Conservation (phyloP, 345 rosid genomes). For the Citrus trifoliata region DNA sequence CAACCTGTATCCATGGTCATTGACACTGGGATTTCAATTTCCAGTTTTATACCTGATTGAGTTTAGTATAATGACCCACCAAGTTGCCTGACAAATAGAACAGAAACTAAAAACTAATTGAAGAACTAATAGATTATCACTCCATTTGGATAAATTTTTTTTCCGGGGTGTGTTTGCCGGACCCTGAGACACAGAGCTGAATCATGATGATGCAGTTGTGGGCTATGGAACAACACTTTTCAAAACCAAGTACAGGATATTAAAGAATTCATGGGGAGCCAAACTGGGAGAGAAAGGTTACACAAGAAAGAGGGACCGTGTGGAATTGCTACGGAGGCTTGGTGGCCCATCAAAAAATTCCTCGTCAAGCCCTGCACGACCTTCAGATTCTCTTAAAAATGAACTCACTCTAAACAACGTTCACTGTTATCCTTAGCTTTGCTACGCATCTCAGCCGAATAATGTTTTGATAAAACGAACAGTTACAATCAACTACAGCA, state of each 20-base stretch:
- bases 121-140: no score
- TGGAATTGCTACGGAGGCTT: conserved; percentile 67
- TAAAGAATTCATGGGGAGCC: conserved; percentile 66
- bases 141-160: not conserved
- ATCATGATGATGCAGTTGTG: conserved; percentile 63
- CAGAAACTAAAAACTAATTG: no score
- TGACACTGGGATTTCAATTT: conserved; percentile 67
- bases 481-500: not conserved
- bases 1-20: conserved; percentile 70
- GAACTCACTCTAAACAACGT: conserved; percentile 42
- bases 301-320: conserved; percentile 54
- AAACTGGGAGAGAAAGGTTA: conserved; percentile 78
- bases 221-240: conserved; percentile 69
- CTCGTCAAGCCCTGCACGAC: conserved; percentile 33
- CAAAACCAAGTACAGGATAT: conserved; percentile 74
- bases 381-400: conserved; percentile 34
- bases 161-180: conserved; percentile 64
- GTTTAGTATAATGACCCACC: no score
- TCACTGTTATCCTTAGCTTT: not conserved
- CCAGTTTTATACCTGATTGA: conserved; percentile 77
- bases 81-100: no score
- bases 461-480: not conserved
- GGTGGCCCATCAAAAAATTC: conserved; percentile 59
- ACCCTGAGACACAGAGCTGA: conserved; percentile 54
- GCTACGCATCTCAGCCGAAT: not conserved